Evolutionary conservation across 208 protist species (phyloP).

Genomic region (Trypanosoma caninum): DNA sequence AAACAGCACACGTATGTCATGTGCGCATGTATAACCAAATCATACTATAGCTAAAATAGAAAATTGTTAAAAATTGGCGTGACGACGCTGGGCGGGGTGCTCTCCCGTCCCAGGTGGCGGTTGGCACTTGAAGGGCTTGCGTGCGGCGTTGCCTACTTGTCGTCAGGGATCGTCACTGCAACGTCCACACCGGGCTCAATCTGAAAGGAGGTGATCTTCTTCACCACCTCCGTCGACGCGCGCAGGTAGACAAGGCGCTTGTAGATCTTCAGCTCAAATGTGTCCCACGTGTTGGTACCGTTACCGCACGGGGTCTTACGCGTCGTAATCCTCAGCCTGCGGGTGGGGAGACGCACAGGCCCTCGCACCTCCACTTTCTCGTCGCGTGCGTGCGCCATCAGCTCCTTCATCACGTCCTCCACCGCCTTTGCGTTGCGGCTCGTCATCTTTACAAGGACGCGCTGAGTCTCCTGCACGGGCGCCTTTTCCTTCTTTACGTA

Average conservation of each 20-base stretch:
- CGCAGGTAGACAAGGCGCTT: conserved; percentile 99
- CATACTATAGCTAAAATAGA: too few species aligned
- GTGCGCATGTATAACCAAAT: too few species aligned
- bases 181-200: conserved; percentile 89
- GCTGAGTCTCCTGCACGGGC: conserved; percentile 55
- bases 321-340: conserved; percentile 97
- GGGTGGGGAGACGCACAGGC: conserved; percentile 98
- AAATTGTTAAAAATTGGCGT: conserved; percentile 18
- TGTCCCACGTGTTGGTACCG: conserved; percentile 99
- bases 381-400: conserved; percentile 94
- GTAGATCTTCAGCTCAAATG: conserved; percentile 99
- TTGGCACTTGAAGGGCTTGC: neutral
- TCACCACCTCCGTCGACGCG: conserved; percentile 82
- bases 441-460: conserved; percentile 98
- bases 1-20: too few species aligned
- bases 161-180: conserved; percentile 78
- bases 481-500: conserved; percentile 75
- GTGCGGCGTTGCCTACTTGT: conserved; percentile 5
- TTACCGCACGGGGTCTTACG: conserved; percentile 99
- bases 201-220: conserved; percentile 91
- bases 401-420: conserved; percentile 96
- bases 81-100: conserved; percentile 11
- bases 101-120: conserved; percentile 4
- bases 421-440: conserved; percentile 94
- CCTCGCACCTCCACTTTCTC: conserved; percentile 96